These are phyloP conservation scores for Psilocybe cyanescens DNA, from an alignment of 768 basidiomycete genomes.

Conservation along the genomic window DNA sequence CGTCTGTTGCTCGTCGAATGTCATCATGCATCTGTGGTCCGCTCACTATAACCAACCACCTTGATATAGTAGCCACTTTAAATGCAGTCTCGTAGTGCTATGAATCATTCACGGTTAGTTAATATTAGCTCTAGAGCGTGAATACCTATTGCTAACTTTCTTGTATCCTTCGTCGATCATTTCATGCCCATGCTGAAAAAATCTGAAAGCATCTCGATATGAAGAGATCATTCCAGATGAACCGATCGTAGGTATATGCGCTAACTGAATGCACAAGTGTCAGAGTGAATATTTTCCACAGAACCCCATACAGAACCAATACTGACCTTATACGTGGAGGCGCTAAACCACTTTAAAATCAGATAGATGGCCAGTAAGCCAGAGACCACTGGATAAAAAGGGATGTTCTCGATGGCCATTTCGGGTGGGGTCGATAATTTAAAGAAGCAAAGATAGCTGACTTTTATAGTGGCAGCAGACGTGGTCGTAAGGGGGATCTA, in stretches of 20 bases:
- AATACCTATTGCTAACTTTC: neutral
- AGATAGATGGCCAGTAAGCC: no score
- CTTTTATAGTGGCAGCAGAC: no score
- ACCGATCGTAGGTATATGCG: constrained; percentile 18
- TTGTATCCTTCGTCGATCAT: constrained; percentile 2
- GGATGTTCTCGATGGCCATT: no score
- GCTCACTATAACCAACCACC: constrained; percentile 13
- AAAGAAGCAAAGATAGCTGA: no score
- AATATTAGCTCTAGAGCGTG: no score
- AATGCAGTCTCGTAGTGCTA: constrained; percentile 17
- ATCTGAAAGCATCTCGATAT: constrained; percentile 13
- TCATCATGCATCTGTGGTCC: constrained; percentile 15
- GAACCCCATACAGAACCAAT: no score
- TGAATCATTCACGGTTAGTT: neutral
- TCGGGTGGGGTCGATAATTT: no score
- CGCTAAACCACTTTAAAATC: no score
- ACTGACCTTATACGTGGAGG: no score
- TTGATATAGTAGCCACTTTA: constrained; percentile 16
- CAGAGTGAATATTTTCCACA: no score
- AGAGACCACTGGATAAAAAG: no score
- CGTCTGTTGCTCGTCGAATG: constrained; percentile 17
- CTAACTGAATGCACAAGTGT: neutral
- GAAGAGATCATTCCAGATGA: constrained; percentile 11
- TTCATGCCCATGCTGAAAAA: constrained; percentile 12
- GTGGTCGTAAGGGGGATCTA: no score